Base-by-base conservation (phyloP, 2,329 filamentous ascomycete genomes). In the Beauveria rudraprayagi region DNA sequence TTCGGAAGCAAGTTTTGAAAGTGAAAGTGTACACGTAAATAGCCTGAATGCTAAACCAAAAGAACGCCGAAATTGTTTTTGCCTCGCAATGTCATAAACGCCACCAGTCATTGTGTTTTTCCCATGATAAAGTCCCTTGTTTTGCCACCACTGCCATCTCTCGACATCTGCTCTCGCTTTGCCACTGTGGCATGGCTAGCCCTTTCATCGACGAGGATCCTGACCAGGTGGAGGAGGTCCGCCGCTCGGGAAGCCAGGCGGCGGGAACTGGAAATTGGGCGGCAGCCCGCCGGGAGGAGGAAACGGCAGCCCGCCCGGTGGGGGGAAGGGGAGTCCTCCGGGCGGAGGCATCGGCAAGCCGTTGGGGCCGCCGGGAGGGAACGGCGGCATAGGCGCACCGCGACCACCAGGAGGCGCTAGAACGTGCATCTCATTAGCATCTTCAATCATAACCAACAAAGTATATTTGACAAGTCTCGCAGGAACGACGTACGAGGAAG, bases 391-490 rank as follows among this genome's bases (percentile, higher is more conserved):
- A 24, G 75, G 74, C 70, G 79, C 76, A 64, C 81, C 81, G 66
- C 80, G 78, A 60, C 78, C 80, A 62, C 78, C 81, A 55, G 73
- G 76, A 47, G 83, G 83, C 63, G 81, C 81, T 80, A 50, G 8
- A 14, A 10, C 11, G 63, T 26, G 24, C 0, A 16, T 16, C 34
- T 14, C 53, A 47, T 19, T 22, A 17, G 50, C 34, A 19, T 52
- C 26, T n/a, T 24, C 6, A 26, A 16, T 7, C n/a, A 37, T 16
- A 16, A 37, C 34, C 34, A 37, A 37, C 14, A 37, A 14, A 14
- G 22, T 2, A 22, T 24, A 10, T 22, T 10, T 53, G 60, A 69
- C 60, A 34, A 34, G 7, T 3, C 14, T 24, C 37, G 22, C 22
- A 37, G 22, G 53, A 37, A 40, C 34, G 11, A 80, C 82, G 69